Percentiles rank a stretch among this genome's conserved stretches.
These are phyloP conservation scores for Raddia distichophylla DNA, from an alignment of 176 grass and related monocot species.

Conservation along the genomic window DNA sequence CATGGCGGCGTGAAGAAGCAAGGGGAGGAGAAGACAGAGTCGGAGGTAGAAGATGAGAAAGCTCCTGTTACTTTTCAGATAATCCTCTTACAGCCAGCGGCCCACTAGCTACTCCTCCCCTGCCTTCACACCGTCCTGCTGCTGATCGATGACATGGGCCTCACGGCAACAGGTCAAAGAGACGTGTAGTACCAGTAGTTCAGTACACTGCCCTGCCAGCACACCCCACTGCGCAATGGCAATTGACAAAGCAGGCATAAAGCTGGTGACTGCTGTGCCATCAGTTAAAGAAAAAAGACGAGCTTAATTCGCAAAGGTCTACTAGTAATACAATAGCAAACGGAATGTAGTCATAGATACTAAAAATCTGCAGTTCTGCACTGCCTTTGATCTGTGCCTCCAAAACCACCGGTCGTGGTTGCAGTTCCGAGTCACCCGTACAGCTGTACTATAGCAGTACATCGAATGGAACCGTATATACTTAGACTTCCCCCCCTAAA, in stretches of 20 bases:
- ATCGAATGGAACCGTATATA: neutral
- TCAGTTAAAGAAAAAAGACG: constrained; percentile 29
- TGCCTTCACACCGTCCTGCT: no score
- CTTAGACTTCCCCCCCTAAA: neutral
- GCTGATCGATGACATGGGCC: constrained; percentile 2
- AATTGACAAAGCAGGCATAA: constrained; percentile 43
- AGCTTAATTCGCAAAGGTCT: constrained; percentile 23
- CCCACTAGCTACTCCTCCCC: no score
- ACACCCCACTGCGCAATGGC: constrained; percentile 16
- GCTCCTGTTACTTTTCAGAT: no score
- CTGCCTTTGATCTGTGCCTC: neutral
- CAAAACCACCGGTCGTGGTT: neutral
- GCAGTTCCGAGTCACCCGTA: neutral
- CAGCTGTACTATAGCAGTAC: neutral
- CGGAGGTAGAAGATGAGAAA: no score
- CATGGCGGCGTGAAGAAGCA: no score
- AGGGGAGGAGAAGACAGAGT: no score
- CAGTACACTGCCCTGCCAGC: neutral
- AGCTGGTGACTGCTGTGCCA: constrained; percentile 14
- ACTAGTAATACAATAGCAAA: neutral
- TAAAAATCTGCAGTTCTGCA: constrained; percentile 19
- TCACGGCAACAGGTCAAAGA: constrained; percentile 18
- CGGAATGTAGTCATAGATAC: neutral
- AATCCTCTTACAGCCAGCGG: no score
- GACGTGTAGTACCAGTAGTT: neutral